Conservation (phyloP, 768 basidiomycete genomes). For the Tylopilus sp. region DNA sequence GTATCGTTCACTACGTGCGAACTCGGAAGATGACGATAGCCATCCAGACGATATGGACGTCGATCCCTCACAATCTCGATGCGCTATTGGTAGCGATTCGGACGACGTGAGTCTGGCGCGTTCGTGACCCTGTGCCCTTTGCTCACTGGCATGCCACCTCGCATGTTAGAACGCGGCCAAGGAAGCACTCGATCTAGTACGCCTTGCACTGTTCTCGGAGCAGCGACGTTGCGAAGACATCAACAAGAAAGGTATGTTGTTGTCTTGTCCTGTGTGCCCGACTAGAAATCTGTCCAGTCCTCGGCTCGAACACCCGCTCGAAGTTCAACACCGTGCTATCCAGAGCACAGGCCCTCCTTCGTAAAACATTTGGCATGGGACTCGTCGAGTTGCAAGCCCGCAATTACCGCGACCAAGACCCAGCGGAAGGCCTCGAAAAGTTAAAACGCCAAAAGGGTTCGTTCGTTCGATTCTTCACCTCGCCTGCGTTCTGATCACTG, state of each 20-base stretch:
- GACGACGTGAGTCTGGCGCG: constrained; percentile 13
- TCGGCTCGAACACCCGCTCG: constrained; percentile 47
- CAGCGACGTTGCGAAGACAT: constrained; percentile 81
- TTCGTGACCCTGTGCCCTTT: not conserved
- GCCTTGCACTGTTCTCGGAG: constrained; percentile 80
- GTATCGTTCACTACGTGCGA: constrained; percentile 33
- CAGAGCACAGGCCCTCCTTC: constrained; percentile 61
- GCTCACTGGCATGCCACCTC: not conserved
- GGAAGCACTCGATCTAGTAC: constrained; percentile 68
- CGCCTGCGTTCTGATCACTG: not conserved
- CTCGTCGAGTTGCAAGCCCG: constrained; percentile 73
- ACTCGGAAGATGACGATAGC: constrained; percentile 34
- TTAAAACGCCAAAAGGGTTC: constrained; percentile 72
- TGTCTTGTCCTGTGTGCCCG: not conserved
- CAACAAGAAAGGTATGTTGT: constrained; percentile 65
- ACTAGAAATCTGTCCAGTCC: constrained; percentile 32
- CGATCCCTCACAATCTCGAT: constrained; percentile 26
- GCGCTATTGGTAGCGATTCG: not conserved
- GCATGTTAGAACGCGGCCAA: constrained; percentile 70
- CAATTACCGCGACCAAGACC: constrained; percentile 39
- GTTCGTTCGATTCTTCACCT: not conserved
- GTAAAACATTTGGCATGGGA: constrained; percentile 76
- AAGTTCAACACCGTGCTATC: constrained; percentile 66
- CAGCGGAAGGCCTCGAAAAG: constrained; percentile 44
- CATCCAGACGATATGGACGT: constrained; percentile 30